These are phyloP conservation scores for Trichoderma breve DNA, from an alignment of 2,329 filamentous ascomycete species.

Conservation along the genomic window DNA sequence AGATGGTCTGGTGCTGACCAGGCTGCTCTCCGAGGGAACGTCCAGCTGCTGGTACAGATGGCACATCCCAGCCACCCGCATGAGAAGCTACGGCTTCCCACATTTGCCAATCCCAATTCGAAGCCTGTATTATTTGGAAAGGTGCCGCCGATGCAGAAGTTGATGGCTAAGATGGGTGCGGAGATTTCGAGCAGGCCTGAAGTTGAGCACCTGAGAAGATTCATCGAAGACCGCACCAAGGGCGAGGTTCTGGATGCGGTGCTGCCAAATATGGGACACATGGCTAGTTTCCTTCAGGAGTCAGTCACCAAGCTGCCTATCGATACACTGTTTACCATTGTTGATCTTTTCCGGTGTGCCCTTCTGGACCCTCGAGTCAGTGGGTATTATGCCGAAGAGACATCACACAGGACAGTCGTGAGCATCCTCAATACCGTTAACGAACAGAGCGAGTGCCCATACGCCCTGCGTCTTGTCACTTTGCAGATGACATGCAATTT, in stretches of 20 bases:
- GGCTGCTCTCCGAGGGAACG: slow-evolving; percentile 64
- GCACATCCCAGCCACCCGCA: slow-evolving; percentile 76
- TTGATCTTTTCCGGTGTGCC: slow-evolving; percentile 81
- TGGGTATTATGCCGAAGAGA: slow-evolving; percentile 78
- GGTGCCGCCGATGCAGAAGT: slow-evolving; percentile 76
- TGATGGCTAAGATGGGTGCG: slow-evolving; percentile 72
- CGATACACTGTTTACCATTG: slow-evolving; percentile 71
- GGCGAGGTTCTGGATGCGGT: slow-evolving; percentile 62
- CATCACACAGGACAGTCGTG: slow-evolving; percentile 59
- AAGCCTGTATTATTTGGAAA: slow-evolving; percentile 74
- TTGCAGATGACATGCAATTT: slow-evolving; percentile 83
- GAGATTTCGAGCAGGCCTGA: slow-evolving; percentile 54
- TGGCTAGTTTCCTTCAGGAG: slow-evolving; percentile 60
- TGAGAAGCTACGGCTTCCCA: slow-evolving; percentile 66
- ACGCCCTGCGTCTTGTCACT: slow-evolving; percentile 78
- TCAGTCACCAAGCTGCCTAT: slow-evolving; percentile 55
- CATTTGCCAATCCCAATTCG: slow-evolving; percentile 60
- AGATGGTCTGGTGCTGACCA: slow-evolving; percentile 79
- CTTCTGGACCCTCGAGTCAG: slow-evolving; percentile 76
- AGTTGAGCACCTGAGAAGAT: slow-evolving; percentile 64
- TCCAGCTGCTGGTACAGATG: slow-evolving; percentile 72
- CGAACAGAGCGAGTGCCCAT: slow-evolving; percentile 60
- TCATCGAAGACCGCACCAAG: slow-evolving; percentile 62
- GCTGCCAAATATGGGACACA: slow-evolving; percentile 66
- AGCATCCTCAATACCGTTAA: slow-evolving; percentile 62